These are phyloP conservation scores for Orbilia brochopaga DNA, from an alignment of 2,329 filamentous ascomycete genomes.

Conservation along the genomic window DNA sequence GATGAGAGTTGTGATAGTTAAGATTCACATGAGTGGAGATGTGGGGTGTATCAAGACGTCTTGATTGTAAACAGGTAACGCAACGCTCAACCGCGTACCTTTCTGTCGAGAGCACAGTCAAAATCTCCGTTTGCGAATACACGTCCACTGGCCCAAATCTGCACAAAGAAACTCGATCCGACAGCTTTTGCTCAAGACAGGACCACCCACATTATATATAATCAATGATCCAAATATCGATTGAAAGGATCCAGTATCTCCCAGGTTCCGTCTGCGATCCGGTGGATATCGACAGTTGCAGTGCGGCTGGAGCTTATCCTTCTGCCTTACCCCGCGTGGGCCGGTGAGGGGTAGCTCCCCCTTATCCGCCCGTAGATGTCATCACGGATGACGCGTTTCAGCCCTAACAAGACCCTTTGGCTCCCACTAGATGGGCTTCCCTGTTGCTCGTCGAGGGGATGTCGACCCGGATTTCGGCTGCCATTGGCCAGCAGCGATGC, in stretches of 20 bases:
- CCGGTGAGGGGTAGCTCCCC: slow-evolving; percentile 28
- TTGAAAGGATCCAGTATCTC: not conserved
- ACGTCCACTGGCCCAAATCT: not conserved
- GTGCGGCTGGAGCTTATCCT: not conserved
- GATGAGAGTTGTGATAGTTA: no score
- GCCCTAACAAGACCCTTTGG: slow-evolving; percentile 22
- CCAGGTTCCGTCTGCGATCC: not conserved
- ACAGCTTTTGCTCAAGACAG: no score
- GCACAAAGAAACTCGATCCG: not conserved
- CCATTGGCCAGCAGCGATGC: slow-evolving; percentile 34
- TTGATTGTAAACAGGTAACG: no score
- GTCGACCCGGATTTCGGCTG: slow-evolving; percentile 4
- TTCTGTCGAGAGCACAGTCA: not conserved
- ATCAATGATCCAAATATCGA: not conserved
- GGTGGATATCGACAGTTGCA: not conserved
- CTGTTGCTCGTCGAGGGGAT: slow-evolving; percentile 9
- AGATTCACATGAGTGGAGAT: no score
- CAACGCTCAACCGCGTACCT: no score
- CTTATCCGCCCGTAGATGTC: slow-evolving; percentile 32
- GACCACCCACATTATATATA: no score
- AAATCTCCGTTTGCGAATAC: not conserved
- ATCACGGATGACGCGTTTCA: slow-evolving; percentile 31
- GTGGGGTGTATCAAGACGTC: not conserved
- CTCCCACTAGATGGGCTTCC: slow-evolving; percentile 4
- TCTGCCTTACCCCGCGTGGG: slow-evolving; percentile 31